Base-by-base conservation (phyloP, 768 basidiomycete species). In the Hericium coralloides region DNA sequence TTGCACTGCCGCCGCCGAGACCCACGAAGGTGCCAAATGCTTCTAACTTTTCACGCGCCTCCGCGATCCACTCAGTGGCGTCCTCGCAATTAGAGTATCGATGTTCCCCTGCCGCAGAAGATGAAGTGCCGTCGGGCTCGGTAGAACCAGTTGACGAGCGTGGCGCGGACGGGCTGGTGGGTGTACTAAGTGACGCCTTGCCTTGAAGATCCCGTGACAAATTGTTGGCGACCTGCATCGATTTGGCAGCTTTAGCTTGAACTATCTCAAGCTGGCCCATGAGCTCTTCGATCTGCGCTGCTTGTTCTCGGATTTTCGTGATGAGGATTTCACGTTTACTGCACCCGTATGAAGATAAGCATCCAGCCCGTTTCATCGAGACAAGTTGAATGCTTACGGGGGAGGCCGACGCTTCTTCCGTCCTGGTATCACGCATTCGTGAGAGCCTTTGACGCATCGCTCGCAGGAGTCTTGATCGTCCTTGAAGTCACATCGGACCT, bases 281-380 rank as follows among this genome's bases (percentile, higher is more conserved):
- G 49, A 90, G 73, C 25, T 80, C 77, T 67, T 83, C 77, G 43
- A 90, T 92, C 69, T 85, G 79, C 9, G 79, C 73, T 12, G 87
- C 87, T 63, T 91, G 88, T 41, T 83, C 78, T 43, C 82, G 82
- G 58, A 92, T 91, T 69, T 89, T 77, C 58, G 79, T 83, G 55
- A 91, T 74, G n/a, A 92, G 76, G 62, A 85, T 76, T 64, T 91
- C 89, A 14, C 89, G 85, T 76, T 90, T 90, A 41, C 89, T 92
- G 58, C 22, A 47, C 15, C 38, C 38, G 56, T 45, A 55, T n/a
- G 59, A 25, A 39, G 50, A 48, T 14, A 55, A 52, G 51, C 48
- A 52, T 37, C 45, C 17, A 6, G 31, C 10, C 7, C 31, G 31
- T 31, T 31, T 31, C 31, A 6, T 15, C 18, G 48, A 43, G 43